Percentiles rank a stretch among this genome's conserved stretches.
Evolutionary conservation across 148 eudicot species (phyloP).

Genomic region (Euryodendron excelsum): DNA sequence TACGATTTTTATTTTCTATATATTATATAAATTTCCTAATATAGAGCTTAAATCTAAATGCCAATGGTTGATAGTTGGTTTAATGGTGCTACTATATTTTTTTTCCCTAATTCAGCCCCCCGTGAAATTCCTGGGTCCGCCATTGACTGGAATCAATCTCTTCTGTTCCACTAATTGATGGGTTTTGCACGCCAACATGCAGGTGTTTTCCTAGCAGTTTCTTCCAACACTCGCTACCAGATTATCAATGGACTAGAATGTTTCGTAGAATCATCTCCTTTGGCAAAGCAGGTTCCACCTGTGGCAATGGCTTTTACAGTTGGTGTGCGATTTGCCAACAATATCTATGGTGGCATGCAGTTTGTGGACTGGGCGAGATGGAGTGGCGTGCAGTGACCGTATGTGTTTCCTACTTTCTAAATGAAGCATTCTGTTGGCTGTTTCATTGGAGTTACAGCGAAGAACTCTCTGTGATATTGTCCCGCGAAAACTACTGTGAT

Average conservation of each 20-base stretch:
- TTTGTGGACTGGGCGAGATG: slow-evolving; percentile 65
- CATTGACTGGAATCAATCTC: too few species aligned
- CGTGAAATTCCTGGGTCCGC: too few species aligned
- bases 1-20: too few species aligned
- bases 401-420: neutral
- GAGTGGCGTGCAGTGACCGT: slow-evolving; percentile 52
- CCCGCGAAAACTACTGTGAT: neutral
- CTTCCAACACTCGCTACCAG: slow-evolving; percentile 88
- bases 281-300: slow-evolving; percentile 55
- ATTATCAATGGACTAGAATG: slow-evolving; percentile 73
- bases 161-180: neutral
- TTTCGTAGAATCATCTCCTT: slow-evolving; percentile 58
- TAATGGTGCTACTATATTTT: too few species aligned
- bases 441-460: neutral
- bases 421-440: neutral
- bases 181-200: slow-evolving; percentile 8
- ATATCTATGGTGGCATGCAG: slow-evolving; percentile 67
- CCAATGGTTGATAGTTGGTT: too few species aligned
- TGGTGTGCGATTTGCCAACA: slow-evolving; percentile 66
- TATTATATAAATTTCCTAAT: too few species aligned
- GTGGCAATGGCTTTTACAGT: slow-evolving; percentile 63
- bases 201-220: slow-evolving; percentile 85
- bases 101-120: too few species aligned
- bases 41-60: too few species aligned
- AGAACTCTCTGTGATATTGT: neutral